Evolutionary conservation across 192 early-diverging fungal genomes (phyloP).

Genomic region (Gigaspora rosea): DNA sequence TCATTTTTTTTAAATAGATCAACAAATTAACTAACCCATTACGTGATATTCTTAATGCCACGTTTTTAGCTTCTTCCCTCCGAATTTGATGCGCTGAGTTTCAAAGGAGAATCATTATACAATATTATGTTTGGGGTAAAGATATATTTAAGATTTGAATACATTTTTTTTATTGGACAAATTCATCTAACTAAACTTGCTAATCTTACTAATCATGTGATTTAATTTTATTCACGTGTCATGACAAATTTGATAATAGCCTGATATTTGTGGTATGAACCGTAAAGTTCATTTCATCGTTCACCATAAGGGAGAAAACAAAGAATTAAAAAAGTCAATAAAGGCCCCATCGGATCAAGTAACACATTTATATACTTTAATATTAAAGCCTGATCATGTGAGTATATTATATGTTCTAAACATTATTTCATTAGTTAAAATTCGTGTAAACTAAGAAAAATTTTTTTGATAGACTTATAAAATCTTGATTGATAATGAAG

Average conservation of each 20-base stretch:
- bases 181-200: too few relatives aligned
- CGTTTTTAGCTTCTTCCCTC: constrained; percentile 66
- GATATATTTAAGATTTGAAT: background rate
- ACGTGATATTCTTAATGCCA: background rate
- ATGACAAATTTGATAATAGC: constrained; percentile 42
- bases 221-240: too few relatives aligned
- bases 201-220: too few relatives aligned
- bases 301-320: constrained; percentile 88
- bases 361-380: constrained; percentile 89
- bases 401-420: constrained; percentile 51
- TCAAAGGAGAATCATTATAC: constrained; percentile 83
- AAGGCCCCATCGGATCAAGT: constrained; percentile 75
- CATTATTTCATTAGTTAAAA: constrained; percentile 52
- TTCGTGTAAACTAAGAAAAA: constrained; percentile 47
- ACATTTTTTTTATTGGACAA: background rate
- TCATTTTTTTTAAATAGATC: too few relatives aligned
- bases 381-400: constrained; percentile 68
- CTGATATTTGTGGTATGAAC: constrained; percentile 91
- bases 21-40: too few relatives aligned
- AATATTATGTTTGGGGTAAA: constrained; percentile 75
- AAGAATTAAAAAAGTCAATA: constrained; percentile 74
- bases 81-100: constrained; percentile 74
- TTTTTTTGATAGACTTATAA: constrained; percentile 44
- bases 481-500: constrained; percentile 71
- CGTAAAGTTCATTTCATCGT: constrained; percentile 96